phyloP scores from a whole-genome alignment of 176 grass and related monocot genomes.

The Panicum miliaceum region DNA sequence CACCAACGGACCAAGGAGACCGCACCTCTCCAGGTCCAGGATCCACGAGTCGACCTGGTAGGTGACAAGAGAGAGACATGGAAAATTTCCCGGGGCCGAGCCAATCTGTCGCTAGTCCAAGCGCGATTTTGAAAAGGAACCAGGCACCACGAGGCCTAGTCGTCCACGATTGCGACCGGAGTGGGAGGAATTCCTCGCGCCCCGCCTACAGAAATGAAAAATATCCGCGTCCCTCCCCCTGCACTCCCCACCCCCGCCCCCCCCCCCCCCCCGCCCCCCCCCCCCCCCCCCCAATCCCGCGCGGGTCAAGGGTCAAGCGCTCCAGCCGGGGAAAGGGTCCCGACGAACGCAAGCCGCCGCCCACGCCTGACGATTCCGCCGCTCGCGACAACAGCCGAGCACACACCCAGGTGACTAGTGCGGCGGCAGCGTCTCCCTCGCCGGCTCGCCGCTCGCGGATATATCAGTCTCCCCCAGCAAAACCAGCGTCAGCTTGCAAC shows the following conservation, averaged over 20 bases:
- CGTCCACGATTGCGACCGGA: constrained; percentile 31
- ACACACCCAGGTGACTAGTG: neutral
- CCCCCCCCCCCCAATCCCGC: neutral
- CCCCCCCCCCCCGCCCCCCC: no score
- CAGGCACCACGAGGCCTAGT: neutral
- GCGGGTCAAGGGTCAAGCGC: constrained; percentile 19
- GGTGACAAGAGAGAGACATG: neutral
- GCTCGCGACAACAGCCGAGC: constrained; percentile 39
- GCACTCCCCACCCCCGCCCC: no score
- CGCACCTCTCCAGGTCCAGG: neutral
- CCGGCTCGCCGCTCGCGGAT: neutral
- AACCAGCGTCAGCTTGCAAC: neutral
- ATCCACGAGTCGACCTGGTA: neutral
- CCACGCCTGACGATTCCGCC: constrained; percentile 32
- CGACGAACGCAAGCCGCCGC: constrained; percentile 17
- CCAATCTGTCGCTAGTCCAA: neutral
- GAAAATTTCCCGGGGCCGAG: neutral
- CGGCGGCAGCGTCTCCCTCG: neutral
- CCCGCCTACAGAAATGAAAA: neutral
- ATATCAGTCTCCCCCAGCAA: neutral
- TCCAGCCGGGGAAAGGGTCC: neutral
- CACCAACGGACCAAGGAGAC: neutral
- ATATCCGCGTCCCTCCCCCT: neutral
- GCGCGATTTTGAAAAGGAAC: constrained; percentile 2
- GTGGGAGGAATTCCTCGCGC: neutral